Base-by-base conservation (phyloP, 2,329 filamentous ascomycete genomes). In the Colletotrichum kahawae region DNA sequence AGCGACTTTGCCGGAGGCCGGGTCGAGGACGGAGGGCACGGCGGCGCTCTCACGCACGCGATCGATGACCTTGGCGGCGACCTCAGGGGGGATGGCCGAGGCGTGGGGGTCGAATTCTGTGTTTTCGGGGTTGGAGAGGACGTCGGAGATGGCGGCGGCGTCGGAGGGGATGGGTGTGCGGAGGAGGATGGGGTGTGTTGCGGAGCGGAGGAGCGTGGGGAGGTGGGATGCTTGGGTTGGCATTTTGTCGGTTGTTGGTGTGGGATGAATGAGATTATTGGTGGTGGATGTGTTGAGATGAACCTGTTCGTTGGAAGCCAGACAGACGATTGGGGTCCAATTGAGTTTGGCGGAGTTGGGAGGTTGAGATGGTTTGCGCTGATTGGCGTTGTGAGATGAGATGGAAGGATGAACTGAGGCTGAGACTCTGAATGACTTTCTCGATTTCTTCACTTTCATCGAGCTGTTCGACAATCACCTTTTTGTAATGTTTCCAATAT, bases 1-100 rank as follows among this genome's bases (percentile, higher is more conserved):
- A 7, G 14, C 69, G 34, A 76, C 27, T 7, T 77, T 75, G 8
- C 7, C 73, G 73, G n/a, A 62, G 70, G 2, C n/a, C n/a, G n/a
- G 21, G 43, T 71, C 69, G 7, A 78, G 33, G 1, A 79, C 68
- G 65, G 79, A 78, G 5, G 79, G 77, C 60, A 80, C 77, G 21
- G 79, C 76, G 36, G 70, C 82, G 71, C 79, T 80, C 64, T 77
- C 76, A 54, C 78, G 77, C 79, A 78, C 76, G 34, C 75, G 74
- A 27, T 74, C 54, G 71, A 81, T 80, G 76, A 72, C 54, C 10
- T 57, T 24, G 43, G 59, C 64, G 18, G 79, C 79, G 6, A 63
- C 63, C 13, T 77, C 56, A 6, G 74, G 57, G 10, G 78, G 75
- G 12, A 81, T 51, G 21, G 72, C 51, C 31, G 62, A 36, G 21